Evolutionary conservation across 768 basidiomycete genomes (phyloP).

Genomic region (Termitomyces sp.): DNA sequence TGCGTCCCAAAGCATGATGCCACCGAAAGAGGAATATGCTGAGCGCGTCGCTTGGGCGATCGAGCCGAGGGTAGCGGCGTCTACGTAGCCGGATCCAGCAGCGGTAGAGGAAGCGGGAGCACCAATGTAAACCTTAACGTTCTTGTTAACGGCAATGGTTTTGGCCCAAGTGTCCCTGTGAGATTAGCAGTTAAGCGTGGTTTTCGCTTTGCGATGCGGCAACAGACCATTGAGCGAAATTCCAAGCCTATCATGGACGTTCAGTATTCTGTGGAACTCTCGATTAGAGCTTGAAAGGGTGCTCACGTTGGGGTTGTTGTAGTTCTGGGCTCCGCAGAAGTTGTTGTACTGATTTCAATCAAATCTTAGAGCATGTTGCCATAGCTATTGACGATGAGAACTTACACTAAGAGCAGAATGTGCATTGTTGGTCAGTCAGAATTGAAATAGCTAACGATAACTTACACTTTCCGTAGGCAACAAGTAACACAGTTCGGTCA

Average conservation of each 20-base stretch:
- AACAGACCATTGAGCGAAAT: conserved; percentile 42
- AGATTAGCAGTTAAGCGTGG: not conserved
- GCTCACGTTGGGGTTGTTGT: conserved; percentile 35
- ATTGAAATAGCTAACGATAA: not conserved
- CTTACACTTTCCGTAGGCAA: conserved; percentile 8
- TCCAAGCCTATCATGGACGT: conserved; percentile 31
- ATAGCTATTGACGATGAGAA: not conserved
- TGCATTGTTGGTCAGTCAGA: not conserved
- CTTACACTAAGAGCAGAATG: conserved; percentile 6
- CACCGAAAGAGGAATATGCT: conserved; percentile 52
- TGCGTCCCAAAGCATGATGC: conserved; percentile 43
- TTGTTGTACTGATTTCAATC: conserved; percentile 18
- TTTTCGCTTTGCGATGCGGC: not conserved
- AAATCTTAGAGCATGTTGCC: not conserved
- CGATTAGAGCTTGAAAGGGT: too few species aligned
- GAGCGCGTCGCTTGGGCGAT: conserved; percentile 37
- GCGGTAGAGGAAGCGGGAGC: conserved; percentile 49
- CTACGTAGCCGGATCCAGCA: conserved; percentile 51
- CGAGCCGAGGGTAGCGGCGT: conserved; percentile 34
- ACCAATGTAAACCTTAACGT: conserved; percentile 55
- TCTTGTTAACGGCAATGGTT: conserved; percentile 44
- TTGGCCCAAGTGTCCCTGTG: conserved; percentile 55
- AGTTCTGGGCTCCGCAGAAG: conserved; percentile 32
- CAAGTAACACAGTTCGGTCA: not conserved
- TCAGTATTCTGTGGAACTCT: not conserved